Conservation (phyloP, 257 asterid species). For the Solanum peruvianum region DNA sequence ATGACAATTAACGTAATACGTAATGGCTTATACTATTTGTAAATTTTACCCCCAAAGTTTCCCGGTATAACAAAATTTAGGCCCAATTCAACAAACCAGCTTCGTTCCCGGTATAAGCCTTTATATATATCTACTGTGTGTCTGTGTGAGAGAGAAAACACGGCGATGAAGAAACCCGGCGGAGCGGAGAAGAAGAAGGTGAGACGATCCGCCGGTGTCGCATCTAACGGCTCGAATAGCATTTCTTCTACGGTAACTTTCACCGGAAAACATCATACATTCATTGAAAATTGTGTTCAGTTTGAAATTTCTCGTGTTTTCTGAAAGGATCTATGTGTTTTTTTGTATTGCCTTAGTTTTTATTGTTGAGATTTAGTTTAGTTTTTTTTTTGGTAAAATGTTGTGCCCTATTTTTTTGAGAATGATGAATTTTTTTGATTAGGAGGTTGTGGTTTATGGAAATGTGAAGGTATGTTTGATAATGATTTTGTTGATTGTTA, state of each 20-base stretch:
- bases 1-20: no score
- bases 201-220: background rate
- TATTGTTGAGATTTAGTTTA: background rate
- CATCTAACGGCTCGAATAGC: background rate
- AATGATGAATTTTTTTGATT: background rate
- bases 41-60: background rate
- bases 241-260: background rate
- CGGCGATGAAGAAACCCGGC: background rate
- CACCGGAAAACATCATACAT: background rate
- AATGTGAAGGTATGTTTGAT: background rate
- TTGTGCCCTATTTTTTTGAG: background rate
- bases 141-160: background rate
- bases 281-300: background rate
- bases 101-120: background rate
- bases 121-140: background rate
- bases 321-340: background rate
- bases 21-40: background rate
- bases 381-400: background rate
- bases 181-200: constrained; percentile 2
- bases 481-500: background rate
- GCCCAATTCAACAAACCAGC: background rate
- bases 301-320: background rate
- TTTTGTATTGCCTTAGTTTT: background rate
- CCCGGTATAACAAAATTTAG: background rate
- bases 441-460: background rate